phyloP scores from a whole-genome alignment of 73 alveolate species.

The Symbiodinium natans region DNA sequence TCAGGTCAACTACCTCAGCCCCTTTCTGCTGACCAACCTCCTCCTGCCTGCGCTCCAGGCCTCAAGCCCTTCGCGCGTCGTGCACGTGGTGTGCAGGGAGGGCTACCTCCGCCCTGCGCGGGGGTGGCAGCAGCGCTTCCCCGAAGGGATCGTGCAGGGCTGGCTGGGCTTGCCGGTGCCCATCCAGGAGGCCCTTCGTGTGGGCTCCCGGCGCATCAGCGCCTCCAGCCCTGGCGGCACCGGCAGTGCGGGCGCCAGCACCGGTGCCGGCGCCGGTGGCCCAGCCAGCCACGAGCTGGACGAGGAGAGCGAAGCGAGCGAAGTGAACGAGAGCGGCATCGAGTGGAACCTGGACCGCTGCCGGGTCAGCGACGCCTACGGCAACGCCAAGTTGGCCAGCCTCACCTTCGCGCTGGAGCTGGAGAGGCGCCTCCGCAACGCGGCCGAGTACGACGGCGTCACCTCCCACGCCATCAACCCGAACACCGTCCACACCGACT shows the following conservation, averaged over 20 bases:
- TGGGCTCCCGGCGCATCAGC: background rate
- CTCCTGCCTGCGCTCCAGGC: constrained; percentile 9
- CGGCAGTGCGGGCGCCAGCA: too few relatives aligned
- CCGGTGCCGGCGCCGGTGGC: background rate
- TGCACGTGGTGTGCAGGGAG: constrained; percentile 13
- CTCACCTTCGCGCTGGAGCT: background rate
- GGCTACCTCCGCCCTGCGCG: background rate
- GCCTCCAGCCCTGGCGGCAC: background rate
- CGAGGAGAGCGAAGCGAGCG: background rate
- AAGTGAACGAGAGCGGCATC: background rate
- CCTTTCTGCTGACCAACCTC: background rate
- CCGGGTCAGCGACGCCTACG: background rate
- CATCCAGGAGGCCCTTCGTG: background rate
- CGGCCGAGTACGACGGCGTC: background rate
- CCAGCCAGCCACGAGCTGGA: background rate
- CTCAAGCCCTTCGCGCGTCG: background rate
- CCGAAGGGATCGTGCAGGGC: background rate
- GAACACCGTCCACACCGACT: background rate
- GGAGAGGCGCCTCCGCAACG: background rate
- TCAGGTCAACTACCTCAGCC: background rate
- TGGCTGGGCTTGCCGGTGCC: background rate
- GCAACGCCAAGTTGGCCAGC: background rate
- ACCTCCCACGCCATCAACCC: constrained; percentile 8
- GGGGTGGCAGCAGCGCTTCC: background rate
- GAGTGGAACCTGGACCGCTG: background rate